Evolutionary conservation across 345 rosid genomes (phyloP).

Genomic region (Camelina laxa): DNA sequence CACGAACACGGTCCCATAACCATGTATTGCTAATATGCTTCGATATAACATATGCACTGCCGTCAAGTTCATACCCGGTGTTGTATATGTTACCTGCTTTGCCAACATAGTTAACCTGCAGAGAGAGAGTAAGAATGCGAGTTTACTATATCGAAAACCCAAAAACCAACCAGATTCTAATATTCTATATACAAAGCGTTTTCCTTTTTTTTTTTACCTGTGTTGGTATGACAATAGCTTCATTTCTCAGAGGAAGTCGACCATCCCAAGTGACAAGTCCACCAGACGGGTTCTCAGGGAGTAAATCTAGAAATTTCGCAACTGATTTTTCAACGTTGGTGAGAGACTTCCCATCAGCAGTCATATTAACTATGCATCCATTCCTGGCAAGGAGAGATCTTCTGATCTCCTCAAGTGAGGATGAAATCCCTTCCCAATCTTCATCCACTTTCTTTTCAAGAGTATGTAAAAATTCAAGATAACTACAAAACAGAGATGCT

Average conservation of each 20-base stretch:
- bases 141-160: background rate
- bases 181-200: background rate
- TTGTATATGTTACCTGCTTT: constrained; percentile 85
- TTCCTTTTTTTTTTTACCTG: constrained; percentile 60
- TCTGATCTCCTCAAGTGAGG: constrained; percentile 90
- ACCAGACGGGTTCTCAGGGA: constrained; percentile 63
- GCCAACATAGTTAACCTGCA: constrained; percentile 95
- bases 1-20: constrained; percentile 99
- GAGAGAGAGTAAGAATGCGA: constrained; percentile 18
- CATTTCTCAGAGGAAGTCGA: constrained; percentile 66
- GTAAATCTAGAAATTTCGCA: constrained; percentile 84
- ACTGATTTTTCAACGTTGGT: constrained; percentile 60
- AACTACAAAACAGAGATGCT: constrained; percentile 54
- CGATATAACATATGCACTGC: constrained; percentile 94
- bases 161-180: constrained; percentile 13
- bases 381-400: constrained; percentile 72
- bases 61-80: constrained; percentile 77
- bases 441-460: constrained; percentile 85
- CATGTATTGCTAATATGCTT: constrained; percentile 86
- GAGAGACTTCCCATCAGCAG: constrained; percentile 83
- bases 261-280: constrained; percentile 62
- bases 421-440: constrained; percentile 88
- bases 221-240: constrained; percentile 92
- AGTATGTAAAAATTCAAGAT: constrained; percentile 77
- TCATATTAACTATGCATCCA: constrained; percentile 84